Evolutionary conservation across 2,329 filamentous ascomycete genomes (phyloP).

Genomic region (Pseudogymnoascus sp.): DNA sequence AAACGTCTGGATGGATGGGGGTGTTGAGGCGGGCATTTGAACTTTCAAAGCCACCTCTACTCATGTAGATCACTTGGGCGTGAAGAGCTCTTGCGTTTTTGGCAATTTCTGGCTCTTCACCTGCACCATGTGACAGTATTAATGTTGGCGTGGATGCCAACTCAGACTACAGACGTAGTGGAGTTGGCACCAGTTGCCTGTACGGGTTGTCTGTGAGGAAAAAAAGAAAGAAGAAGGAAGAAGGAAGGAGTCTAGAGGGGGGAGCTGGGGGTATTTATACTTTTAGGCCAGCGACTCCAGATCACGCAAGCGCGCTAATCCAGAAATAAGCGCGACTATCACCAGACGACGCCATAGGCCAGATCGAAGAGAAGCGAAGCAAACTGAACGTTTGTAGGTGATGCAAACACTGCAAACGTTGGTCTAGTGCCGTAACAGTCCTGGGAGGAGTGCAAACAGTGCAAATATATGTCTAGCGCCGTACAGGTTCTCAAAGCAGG

Average conservation of each 20-base stretch:
- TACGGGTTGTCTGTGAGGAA: not conserved
- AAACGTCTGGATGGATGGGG: not conserved
- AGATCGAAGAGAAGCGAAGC: not conserved
- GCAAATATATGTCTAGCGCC: not conserved
- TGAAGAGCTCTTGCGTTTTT: conserved; percentile 6
- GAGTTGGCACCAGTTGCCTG: not conserved
- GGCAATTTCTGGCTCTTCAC: conserved; percentile 1
- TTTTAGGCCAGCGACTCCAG: not conserved
- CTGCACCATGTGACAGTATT: not conserved
- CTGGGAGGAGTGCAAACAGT: not conserved
- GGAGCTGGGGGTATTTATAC: not conserved
- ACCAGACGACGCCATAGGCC: not conserved
- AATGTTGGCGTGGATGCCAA: not conserved
- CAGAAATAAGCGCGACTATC: conserved; percentile 7
- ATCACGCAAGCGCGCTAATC: conserved; percentile 6
- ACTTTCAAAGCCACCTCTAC: not conserved
- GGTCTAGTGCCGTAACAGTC: not conserved
- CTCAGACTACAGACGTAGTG: not conserved
- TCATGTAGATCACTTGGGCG: not conserved
- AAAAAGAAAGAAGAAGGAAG: not conserved
- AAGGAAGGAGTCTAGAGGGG: not conserved
- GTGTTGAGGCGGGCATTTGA: not conserved
- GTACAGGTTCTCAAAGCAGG: not conserved
- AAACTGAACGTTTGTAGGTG: not conserved
- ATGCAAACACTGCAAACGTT: conserved; percentile 8